phyloP scores from a whole-genome alignment of 2,329 filamentous ascomycete genomes.

The Hypoxylon rubiginosum region DNA sequence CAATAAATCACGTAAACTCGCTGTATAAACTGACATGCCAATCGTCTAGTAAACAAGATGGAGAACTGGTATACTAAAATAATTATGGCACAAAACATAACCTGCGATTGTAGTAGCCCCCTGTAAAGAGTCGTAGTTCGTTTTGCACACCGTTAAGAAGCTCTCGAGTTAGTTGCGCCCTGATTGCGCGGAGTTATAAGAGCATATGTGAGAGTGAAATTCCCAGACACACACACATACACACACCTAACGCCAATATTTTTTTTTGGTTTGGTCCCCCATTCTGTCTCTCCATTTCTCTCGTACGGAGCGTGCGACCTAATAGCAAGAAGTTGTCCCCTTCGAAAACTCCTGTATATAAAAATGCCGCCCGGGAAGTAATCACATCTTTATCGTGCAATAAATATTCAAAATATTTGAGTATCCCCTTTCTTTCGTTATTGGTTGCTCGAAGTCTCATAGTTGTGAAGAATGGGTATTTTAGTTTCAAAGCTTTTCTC shows the following conservation, averaged over 20 bases:
- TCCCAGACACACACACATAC: not conserved
- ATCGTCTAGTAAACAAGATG: no score
- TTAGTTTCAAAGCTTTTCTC: constrained; percentile 27
- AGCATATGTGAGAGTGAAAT: not conserved
- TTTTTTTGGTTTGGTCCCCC: constrained; percentile 1
- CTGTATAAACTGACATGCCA: no score
- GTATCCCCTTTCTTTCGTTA: constrained; percentile 17
- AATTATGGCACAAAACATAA: not conserved
- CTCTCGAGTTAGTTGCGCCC: not conserved
- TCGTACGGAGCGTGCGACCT: not conserved
- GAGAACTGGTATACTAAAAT: not conserved
- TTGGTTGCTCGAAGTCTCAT: constrained; percentile 16
- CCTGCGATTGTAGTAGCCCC: not conserved
- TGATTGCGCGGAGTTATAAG: not conserved
- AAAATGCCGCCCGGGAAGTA: constrained; percentile 3
- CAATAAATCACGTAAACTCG: no score
- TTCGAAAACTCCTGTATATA: constrained; percentile 26
- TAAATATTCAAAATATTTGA: not conserved
- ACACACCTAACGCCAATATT: constrained; percentile 22
- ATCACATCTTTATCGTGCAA: constrained; percentile 25
- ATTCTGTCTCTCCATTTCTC: not conserved
- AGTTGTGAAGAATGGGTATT: constrained; percentile 29
- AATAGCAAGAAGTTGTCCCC: not conserved
- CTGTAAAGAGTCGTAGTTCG: not conserved
- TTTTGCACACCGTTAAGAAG: not conserved